Conservation (phyloP, 345 rosid genomes). For the Brassica cretica region DNA sequence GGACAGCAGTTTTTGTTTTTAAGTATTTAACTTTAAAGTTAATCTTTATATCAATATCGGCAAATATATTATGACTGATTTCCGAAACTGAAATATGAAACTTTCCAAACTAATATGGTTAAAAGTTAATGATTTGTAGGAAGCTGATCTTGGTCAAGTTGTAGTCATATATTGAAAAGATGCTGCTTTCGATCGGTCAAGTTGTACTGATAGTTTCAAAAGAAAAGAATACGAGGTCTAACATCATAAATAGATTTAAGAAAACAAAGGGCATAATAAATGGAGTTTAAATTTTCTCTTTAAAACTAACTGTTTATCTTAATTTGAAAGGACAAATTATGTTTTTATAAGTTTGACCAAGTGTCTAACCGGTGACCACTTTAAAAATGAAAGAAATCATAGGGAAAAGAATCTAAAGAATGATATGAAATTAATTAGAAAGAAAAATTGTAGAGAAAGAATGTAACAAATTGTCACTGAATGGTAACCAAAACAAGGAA, state of each 20-base stretch:
- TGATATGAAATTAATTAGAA: too few relatives aligned
- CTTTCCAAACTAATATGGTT: constrained; percentile 3
- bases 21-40: not conserved
- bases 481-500: too few relatives aligned
- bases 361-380: too few relatives aligned
- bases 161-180: not conserved
- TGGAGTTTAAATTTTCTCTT: too few relatives aligned
- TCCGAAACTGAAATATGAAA: not conserved
- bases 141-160: not conserved
- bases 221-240: not conserved
- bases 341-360: constrained; percentile 4
- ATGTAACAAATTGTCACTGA: too few relatives aligned
- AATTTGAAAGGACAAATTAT: not conserved
- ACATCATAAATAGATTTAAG: constrained; percentile 6
- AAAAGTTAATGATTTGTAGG: not conserved
- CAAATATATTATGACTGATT: constrained; percentile 16
- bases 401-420: too few relatives aligned
- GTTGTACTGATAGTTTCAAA: not conserved
- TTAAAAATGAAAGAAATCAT: too few relatives aligned
- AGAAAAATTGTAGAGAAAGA: too few relatives aligned
- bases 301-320: not conserved
- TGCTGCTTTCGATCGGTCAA: not conserved
- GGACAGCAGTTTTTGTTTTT: too few relatives aligned
- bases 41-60: not conserved
- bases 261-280: constrained; percentile 14